phyloP scores from a whole-genome alignment of 352 stramenopile species.

The Phytophthora nicotianae region DNA sequence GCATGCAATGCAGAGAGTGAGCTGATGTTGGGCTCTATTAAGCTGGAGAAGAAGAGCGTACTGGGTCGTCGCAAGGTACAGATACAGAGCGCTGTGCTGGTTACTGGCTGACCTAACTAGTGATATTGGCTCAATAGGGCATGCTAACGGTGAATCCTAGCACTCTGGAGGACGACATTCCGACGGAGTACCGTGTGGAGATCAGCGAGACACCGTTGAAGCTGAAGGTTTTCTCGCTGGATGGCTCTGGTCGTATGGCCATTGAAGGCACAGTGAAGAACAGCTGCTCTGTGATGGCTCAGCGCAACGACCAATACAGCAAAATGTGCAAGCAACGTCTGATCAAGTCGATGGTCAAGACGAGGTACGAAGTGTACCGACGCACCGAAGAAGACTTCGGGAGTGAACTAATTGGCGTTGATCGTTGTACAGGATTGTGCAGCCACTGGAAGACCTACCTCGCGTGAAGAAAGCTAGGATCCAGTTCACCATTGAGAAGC shows the following conservation, averaged over 20 bases:
- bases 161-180: constrained; percentile 77
- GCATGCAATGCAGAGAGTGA: constrained; percentile 87
- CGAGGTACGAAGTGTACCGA: constrained; percentile 36
- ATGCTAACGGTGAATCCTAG: constrained; percentile 78
- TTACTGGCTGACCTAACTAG: constrained; percentile 5
- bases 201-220: constrained; percentile 79
- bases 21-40: constrained; percentile 84
- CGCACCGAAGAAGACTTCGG: not conserved
- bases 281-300: constrained; percentile 85
- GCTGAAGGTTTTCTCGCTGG: constrained; percentile 86
- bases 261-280: constrained; percentile 89
- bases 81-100: not conserved
- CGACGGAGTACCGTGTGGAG: constrained; percentile 83
- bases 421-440: constrained; percentile 57
- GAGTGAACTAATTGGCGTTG: not conserved
- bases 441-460: constrained; percentile 73
- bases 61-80: constrained; percentile 75
- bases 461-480: constrained; percentile 82
- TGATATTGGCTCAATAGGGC: constrained; percentile 43
- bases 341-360: constrained; percentile 89
- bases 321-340: constrained; percentile 84
- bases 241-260: constrained; percentile 86
- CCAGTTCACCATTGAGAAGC: constrained; percentile 86
- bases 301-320: constrained; percentile 86
- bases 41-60: constrained; percentile 77